A percentile compares a stretch with the other conserved stretches of the same genome.
Evolutionary conservation across 1,284 basidiomycete genomes (phyloP).

Genomic region (Trichosporon ovoides): DNA sequence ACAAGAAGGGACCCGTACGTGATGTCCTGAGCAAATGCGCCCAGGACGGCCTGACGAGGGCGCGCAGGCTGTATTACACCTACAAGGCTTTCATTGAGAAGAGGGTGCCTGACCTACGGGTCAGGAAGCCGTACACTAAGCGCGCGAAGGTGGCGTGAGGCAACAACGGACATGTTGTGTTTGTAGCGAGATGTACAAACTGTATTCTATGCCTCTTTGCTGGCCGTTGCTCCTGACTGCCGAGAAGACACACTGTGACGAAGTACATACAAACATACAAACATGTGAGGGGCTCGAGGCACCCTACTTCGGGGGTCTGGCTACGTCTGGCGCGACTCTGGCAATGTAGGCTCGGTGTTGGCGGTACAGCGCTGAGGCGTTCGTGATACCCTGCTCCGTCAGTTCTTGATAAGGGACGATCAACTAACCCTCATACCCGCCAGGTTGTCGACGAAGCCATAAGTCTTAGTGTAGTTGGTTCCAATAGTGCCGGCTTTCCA

Average conservation of each 20-base stretch:
- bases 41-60: background rate
- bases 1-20: background rate
- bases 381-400: background rate
- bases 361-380: background rate
- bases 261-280: background rate
- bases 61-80: conserved; percentile 1
- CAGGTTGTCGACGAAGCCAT: background rate
- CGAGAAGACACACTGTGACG: too few species aligned
- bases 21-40: background rate
- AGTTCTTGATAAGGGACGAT: background rate
- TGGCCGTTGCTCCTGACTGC: too few species aligned
- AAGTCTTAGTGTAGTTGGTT: background rate
- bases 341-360: background rate
- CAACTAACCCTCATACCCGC: background rate
- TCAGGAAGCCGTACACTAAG: background rate
- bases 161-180: too few species aligned
- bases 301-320: background rate
- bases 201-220: too few species aligned
- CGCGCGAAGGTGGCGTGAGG: background rate
- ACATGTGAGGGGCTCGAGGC: background rate
- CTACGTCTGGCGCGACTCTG: background rate
- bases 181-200: too few species aligned
- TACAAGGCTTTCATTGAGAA: conserved; percentile 1
- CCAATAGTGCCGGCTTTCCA: background rate
- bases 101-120: background rate